Evolutionary conservation across 1,139 yeast species (phyloP).

Genomic region (Taphrina flavorubra): DNA sequence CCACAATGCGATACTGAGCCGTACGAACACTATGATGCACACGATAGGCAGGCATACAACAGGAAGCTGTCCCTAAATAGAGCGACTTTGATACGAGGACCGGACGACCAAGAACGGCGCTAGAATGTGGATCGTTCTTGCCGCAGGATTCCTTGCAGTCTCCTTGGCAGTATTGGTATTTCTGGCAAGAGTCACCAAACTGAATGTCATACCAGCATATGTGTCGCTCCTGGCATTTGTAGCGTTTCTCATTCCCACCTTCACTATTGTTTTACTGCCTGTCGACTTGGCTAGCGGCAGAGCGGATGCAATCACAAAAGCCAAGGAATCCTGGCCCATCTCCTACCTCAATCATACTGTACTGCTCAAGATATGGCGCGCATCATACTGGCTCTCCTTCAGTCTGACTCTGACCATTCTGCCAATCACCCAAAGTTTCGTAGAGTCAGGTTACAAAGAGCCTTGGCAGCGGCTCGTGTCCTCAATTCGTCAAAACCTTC

Average conservation of each 20-base stretch:
- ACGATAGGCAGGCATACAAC: too few species aligned
- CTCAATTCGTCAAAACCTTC: conserved; percentile 63
- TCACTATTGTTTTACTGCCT: conserved; percentile 63
- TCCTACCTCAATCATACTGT: conserved; percentile 49
- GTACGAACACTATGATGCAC: too few species aligned
- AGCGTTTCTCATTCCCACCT: conserved; percentile 62
- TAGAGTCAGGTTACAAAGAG: conserved; percentile 69
- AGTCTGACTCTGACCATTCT: conserved; percentile 72
- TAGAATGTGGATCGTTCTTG: conserved; percentile 18
- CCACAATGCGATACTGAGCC: too few species aligned
- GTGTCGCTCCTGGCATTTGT: conserved; percentile 55
- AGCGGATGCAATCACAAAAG: conserved; percentile 7
- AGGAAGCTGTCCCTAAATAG: too few species aligned
- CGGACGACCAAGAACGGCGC: too few species aligned
- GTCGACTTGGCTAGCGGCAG: conserved; percentile 57
- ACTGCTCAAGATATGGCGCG: conserved; percentile 69
- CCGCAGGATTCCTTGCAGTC: conserved; percentile 9
- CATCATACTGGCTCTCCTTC: conserved; percentile 81
- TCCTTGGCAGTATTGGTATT: conserved; percentile 19
- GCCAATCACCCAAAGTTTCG: conserved; percentile 75
- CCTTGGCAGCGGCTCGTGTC: conserved; percentile 59
- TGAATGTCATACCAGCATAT: conserved; percentile 50
- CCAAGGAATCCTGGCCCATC: conserved; percentile 47
- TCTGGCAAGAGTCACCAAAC: conserved; percentile 19
- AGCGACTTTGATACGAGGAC: too few species aligned